Evolutionary conservation across 257 asterid species (phyloP).

Genomic region (Coffea eugenioides): DNA sequence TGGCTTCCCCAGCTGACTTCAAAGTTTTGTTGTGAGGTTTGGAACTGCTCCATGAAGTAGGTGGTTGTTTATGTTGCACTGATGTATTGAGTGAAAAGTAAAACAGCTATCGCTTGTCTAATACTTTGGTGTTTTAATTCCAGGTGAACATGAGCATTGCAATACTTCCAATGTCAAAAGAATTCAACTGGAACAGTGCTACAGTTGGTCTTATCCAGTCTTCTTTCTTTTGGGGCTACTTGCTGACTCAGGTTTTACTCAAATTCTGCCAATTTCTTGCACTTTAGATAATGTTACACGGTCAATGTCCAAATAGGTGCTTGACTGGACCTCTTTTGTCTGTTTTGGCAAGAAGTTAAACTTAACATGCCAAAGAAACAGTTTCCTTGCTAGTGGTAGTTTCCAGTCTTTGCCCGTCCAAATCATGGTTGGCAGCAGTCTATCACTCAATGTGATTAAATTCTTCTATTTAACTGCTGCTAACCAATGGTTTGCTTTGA

Average conservation of each 20-base stretch:
- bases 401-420: background rate
- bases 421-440: background rate
- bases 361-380: background rate
- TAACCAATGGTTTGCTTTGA: background rate
- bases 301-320: background rate
- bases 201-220: slow-evolving; percentile 98
- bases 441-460: background rate
- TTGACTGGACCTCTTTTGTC: background rate
- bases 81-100: background rate
- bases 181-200: slow-evolving; percentile 93
- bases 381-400: background rate
- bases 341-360: background rate
- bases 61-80: background rate
- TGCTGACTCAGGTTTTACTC: slow-evolving; percentile 82
- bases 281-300: background rate
- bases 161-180: slow-evolving; percentile 98
- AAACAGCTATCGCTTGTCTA: background rate
- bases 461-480: background rate
- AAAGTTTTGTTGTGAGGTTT: background rate
- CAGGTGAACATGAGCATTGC: slow-evolving; percentile 99
- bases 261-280: slow-evolving; percentile 12
- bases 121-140: slow-evolving; percentile 10
- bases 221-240: slow-evolving; percentile 99
- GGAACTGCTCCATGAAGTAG: background rate
- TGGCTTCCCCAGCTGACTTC: background rate